Evolutionary conservation across 2,329 filamentous ascomycete genomes (phyloP), one percentile per base, ranked within the genome.

Genomic region (Aureobasidium sp.): DNA sequence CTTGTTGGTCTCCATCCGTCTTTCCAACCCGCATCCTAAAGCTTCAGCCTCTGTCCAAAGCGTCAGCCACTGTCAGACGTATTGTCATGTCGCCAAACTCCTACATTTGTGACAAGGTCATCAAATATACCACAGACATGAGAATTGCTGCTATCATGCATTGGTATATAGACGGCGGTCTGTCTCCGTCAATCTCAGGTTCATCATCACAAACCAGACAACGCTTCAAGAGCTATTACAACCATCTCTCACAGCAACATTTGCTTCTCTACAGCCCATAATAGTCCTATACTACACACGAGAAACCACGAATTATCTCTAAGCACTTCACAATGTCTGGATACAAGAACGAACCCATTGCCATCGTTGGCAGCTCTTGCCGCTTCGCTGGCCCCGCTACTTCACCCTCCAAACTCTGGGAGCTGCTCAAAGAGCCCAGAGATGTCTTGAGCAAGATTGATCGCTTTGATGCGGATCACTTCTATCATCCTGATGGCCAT

Each of bases 331-430:
- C 50, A 39, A 53, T 53, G 50, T 41, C 50, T 53, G 51, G 23
- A 53, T 55, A 55, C 52, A 42, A 42, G 23, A 55, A 56, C 59
- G 65, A 70, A 52, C 74, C 76, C 44, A 77, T 80, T 27, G 79
- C 78, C 27, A 70, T 80, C 15, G 68, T 80, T 10, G 77, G 78
- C 29, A 77, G 62, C 51, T 75, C 71, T 1, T 79, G 79, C 34
- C 71, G 79, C 0, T 76, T 80, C 26, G 77, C 79, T 0, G 78
- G 77, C 0, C 67, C 67, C 39, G 70, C 70, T 39, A 68, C 66
- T 36, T 70, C 69, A 12, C 55, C 63, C 5, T 61, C 62, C 20
- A 63, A 65, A 48, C 52, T 65, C 7, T 65, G 64, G 64, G 50
- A 62, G 2, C 37, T 65, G 3, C 52, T 65, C n/a, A 20, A 37